Evolutionary conservation across 2,329 filamentous ascomycete genomes (phyloP).

Genomic region (Thelonectria discophora): DNA sequence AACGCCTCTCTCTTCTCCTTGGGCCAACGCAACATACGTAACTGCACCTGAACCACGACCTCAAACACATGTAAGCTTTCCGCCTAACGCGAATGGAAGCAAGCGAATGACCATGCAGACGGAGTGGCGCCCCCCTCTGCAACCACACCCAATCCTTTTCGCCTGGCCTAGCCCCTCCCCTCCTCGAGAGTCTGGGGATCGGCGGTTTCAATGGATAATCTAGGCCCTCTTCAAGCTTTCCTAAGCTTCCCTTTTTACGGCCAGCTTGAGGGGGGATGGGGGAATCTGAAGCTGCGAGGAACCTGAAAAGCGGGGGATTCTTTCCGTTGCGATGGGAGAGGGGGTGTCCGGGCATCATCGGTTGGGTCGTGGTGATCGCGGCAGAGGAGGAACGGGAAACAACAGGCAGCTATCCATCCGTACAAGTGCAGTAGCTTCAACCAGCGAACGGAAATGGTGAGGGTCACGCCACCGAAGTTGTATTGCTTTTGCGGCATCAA

Average conservation of each 20-base stretch:
- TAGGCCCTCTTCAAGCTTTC: background rate
- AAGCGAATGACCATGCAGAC: slow-evolving; percentile 8
- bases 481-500: background rate
- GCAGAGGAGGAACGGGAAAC: no score
- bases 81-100: slow-evolving; percentile 15
- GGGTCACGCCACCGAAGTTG: slow-evolving; percentile 15
- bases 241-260: background rate
- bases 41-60: slow-evolving; percentile 6
- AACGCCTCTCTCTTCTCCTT: slow-evolving; percentile 4
- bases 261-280: background rate
- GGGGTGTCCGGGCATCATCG: slow-evolving; percentile 9
- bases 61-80: slow-evolving; percentile 13
- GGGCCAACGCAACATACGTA: background rate
- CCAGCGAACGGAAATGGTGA: background rate
- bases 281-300: no score
- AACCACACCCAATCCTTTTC: slow-evolving; percentile 11
- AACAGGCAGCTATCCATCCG: no score
- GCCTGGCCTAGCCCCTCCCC: background rate
- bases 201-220: slow-evolving; percentile 6
- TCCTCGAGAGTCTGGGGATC: background rate
- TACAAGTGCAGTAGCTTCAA: no score
- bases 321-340: slow-evolving; percentile 1
- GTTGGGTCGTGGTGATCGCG: slow-evolving; percentile 3
- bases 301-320: no score
- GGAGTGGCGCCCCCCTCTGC: background rate